Evolutionary conservation across 2,329 filamentous ascomycete genomes (phyloP), one percentile per base, ranked within the genome.

Genomic region (Aotearoamyces nothofagi): DNA sequence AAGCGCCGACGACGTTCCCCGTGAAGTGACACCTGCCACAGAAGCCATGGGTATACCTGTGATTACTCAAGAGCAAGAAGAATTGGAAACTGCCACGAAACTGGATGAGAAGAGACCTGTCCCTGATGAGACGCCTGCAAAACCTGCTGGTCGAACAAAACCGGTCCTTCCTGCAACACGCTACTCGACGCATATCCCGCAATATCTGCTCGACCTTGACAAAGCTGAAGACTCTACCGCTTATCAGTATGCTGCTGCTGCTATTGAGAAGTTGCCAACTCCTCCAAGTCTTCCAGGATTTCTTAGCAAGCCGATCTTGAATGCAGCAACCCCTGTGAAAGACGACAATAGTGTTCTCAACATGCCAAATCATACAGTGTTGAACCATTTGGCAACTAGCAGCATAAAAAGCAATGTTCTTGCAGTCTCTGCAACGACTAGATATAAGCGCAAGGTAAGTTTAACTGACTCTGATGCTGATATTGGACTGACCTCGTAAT

Each of bases 321-420:
- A 98, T 52, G 81, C 81, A 27, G 77, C 75, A 3, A 84, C 82
- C 15, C 75, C 87, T 5, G 83, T 93, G 65, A 96, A 96, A 60
- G 90, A 98, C 51, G 90, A 98, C 55, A 93, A 87, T 53, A 94
- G 86, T 55, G 90, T 98, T 36, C 60, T 98, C 38, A 90, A 83
- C 41, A 87, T 94, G 68, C 90, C 90, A 9, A 98, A 96, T 46
- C 87, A 98, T 48, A 94, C 90, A 0, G 83, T 96, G 17, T 60
- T 98, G 38, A 98, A 98, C 42, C 90, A 98, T 53, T 61, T 98
- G 42, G 87, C 87, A 27, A 98, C 90, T 3, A 96, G 87, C 54
- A 94, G 86, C 53, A 98, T 98, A 54, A 94, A 93, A 60, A 84
- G 93, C 42, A 86, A 87, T 38, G 81, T 96, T 15, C 63, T 98